Evolutionary conservation across 805 yeast genomes (phyloP), one percentile per base, ranked within the genome.

Genomic region (Saturnispora kantuleensis): DNA sequence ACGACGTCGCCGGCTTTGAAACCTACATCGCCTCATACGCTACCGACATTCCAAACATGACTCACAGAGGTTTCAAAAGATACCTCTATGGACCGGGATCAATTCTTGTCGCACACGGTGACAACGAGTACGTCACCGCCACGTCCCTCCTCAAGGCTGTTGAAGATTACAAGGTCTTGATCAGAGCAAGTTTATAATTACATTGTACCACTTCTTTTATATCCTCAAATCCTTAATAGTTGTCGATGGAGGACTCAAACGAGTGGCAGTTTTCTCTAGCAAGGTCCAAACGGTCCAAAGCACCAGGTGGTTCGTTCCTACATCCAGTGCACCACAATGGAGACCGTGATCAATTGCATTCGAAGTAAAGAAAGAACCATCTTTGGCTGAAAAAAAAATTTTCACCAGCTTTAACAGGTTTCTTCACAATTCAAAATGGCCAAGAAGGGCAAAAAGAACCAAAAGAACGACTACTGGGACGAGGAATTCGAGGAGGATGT

Each of bases 381-480:
- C 17, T 5, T 3, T 3, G 16, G 17, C 2, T 15, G 9, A 31
- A 18, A 21, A 32, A 32, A 38, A 37, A 38, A 18, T 38, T 26
- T 38, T 38, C 21, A 16, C 28, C 12, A 13, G 26, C 13, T 39
- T 29, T 29, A 13, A n/a, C 28, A 17, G 21, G 28, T 26, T 26
- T 35, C 26, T 31, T 5, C 40, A 18, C 31, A n/a, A 12, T 15
- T 21, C 31, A 48, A 10, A 31, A 50, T 50, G 53, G 53, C 53
- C 16, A 49, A 49, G 38, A 77, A 76, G 56, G 73, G 69, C 51
- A 84, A 79, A 71, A 84, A 80, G 60, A 70, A 69, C 48, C 70
- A 77, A 61, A 74, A 79, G 44, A 84, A 80, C 47, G 87, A 81
- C 55, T 70, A 75, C 68, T 84, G 93, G 93, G 94, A 84, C 47